Conservation (phyloP, 352 stramenopile species). For the Pythium pyrilobum region DNA sequence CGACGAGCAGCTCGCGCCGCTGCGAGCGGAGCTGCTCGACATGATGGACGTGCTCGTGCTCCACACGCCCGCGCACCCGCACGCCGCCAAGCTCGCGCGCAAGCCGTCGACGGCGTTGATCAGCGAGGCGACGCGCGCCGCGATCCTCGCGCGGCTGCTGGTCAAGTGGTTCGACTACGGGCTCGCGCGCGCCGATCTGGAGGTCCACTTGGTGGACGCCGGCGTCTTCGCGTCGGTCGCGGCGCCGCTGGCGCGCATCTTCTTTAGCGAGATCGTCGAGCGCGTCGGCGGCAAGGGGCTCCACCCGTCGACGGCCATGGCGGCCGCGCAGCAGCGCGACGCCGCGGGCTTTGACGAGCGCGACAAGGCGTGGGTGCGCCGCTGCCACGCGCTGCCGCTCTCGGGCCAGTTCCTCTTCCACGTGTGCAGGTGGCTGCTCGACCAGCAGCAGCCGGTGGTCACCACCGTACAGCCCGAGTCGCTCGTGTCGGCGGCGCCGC, state of each 20-base stretch:
- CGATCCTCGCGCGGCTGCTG: slow-evolving; percentile 71
- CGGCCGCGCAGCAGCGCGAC: slow-evolving; percentile 4
- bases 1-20: background rate
- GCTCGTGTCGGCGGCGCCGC: slow-evolving; percentile 12
- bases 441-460: slow-evolving; percentile 10
- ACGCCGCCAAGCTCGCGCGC: background rate
- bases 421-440: slow-evolving; percentile 57
- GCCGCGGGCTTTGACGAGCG: slow-evolving; percentile 54
- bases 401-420: slow-evolving; percentile 79
- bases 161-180: slow-evolving; percentile 85
- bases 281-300: slow-evolving; percentile 30
- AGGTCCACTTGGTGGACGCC: slow-evolving; percentile 56
- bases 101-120: background rate
- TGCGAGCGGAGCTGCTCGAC: slow-evolving; percentile 49
- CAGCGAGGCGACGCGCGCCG: slow-evolving; percentile 31
- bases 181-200: slow-evolving; percentile 45
- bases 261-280: slow-evolving; percentile 66
- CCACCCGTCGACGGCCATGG: background rate
- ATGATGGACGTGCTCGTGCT: slow-evolving; percentile 64
- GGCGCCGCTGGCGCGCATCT: slow-evolving; percentile 59
- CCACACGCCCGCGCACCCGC: slow-evolving; percentile 10
- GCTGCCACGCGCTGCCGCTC: slow-evolving; percentile 71
- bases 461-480: too few species aligned
- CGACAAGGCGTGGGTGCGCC: slow-evolving; percentile 68
- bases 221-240: slow-evolving; percentile 58